Percentiles rank a stretch among this genome's conserved stretches.
These are phyloP conservation scores for Pyrenophora tritici-repentis DNA, from an alignment of 2,329 filamentous ascomycete species.

Conservation along the genomic window DNA sequence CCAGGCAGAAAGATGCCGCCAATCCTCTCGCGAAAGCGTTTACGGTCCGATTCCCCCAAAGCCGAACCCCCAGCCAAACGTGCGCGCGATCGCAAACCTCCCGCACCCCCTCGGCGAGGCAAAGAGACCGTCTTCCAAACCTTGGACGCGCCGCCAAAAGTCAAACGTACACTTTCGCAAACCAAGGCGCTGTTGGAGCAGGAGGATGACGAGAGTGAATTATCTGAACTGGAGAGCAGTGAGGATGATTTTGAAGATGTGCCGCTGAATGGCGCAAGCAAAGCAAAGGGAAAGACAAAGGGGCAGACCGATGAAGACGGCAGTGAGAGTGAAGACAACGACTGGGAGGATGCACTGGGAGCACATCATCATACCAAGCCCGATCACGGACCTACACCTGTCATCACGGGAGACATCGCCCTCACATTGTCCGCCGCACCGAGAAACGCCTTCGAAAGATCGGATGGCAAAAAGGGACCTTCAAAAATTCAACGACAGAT, in stretches of 20 bases:
- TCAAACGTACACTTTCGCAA: conserved; percentile 36
- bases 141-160: conserved; percentile 48
- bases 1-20: conserved; percentile 63
- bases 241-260: conserved; percentile 58
- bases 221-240: conserved; percentile 50
- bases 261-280: conserved; percentile 30
- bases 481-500: conserved; percentile 83
- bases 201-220: conserved; percentile 49
- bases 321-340: conserved; percentile 48
- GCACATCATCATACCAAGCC: conserved; percentile 42
- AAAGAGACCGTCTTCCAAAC: conserved; percentile 53
- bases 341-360: conserved; percentile 48
- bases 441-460: conserved; percentile 37
- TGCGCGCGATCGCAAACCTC: conserved; percentile 20
- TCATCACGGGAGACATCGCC: conserved; percentile 70
- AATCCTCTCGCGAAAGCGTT: conserved; percentile 68
- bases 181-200: conserved; percentile 48
- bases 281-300: conserved; percentile 52
- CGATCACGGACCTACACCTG: conserved; percentile 49
- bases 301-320: conserved; percentile 34
- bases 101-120: conserved; percentile 25
- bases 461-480: conserved; percentile 77
- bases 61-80: conserved; percentile 41
- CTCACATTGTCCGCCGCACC: conserved; percentile 62
- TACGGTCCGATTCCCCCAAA: conserved; percentile 56